Evolutionary conservation across 495 filamentous ascomycete genomes (phyloP).

Genomic region (Aspergillus bridgeri): DNA sequence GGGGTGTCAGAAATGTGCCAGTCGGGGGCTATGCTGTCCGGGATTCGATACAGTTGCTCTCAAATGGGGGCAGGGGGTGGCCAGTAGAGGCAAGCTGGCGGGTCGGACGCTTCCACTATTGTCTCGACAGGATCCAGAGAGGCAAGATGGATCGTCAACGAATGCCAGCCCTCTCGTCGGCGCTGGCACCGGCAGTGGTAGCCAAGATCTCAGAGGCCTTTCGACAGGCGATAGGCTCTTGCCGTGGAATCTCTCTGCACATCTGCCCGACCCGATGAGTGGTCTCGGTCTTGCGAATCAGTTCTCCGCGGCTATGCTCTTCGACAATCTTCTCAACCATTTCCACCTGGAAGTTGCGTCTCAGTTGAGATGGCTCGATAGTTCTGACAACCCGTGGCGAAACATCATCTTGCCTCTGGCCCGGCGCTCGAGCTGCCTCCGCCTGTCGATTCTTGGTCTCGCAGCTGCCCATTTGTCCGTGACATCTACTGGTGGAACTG

Average conservation of each 20-base stretch:
- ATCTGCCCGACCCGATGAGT: background rate
- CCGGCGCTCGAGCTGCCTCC: constrained; percentile 9
- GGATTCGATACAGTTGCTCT: constrained; percentile 15
- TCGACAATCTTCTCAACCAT: constrained; percentile 13
- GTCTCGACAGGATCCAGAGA: background rate
- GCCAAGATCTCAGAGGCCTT: background rate
- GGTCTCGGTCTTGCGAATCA: background rate
- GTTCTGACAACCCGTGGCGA: constrained; percentile 20
- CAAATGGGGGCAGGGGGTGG: constrained; percentile 15
- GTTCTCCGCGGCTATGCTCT: constrained; percentile 6
- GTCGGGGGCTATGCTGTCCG: constrained; percentile 15
- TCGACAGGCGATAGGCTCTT: background rate
- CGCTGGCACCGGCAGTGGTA: background rate
- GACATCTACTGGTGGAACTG: constrained; percentile 5
- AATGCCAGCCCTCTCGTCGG: too few species aligned
- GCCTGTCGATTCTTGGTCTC: constrained; percentile 15
- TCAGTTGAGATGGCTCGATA: constrained; percentile 21
- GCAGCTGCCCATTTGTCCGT: constrained; percentile 21
- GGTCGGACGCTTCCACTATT: background rate
- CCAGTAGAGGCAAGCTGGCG: constrained; percentile 7
- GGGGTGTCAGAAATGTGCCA: constrained; percentile 18
- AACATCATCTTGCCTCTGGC: constrained; percentile 7
- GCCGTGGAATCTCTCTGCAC: background rate
- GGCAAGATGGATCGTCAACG: background rate
- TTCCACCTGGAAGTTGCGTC: constrained; percentile 16